Evolutionary conservation across 2,329 filamentous ascomycete genomes (phyloP), one percentile per base, ranked within the genome.

Genomic region (Alternaria dauci): DNA sequence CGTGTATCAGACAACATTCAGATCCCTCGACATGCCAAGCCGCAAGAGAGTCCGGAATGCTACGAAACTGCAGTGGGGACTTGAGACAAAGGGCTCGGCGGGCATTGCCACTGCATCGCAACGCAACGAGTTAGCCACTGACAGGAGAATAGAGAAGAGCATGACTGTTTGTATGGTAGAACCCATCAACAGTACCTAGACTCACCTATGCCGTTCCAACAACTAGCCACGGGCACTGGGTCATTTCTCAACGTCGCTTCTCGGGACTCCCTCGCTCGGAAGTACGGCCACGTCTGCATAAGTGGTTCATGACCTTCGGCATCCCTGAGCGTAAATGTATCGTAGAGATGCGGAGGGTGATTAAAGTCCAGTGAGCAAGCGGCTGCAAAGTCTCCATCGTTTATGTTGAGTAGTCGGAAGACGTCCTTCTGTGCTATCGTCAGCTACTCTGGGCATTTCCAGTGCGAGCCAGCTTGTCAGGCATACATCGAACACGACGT

Each of bases 1-100:
- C 85, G 72, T 92, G 89, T 57, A 92, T 87, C 58, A 93, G 85
- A 75, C 91, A 93, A 79, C 90, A 93, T 77, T 93, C 91, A 16
- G 87, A 90, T n/a, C 84, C 91, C 76, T 93, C 91, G 28, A 93
- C 81, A 71, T 91, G 89, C 25, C 80, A 71, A 3, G 65, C 58
- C 0, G 83, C 83, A 2, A 94, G 83, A 7, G 82, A 84, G 70
- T 91, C 89, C 0, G 85, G 71, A 26, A 91, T 81, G 4, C 83
- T 88, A 11, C 89, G 85, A 75, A 91, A 91, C 14, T 77, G 80
- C 0, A 91, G 79, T 0, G 76, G 8, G 72, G 46, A 16, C 32
- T 36, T 1, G 46, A 23, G 14, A 36, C n/a, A n/a, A 48, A 18
- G 2, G n/a, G n/a, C 25, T 8, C 36, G 3, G 36, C 16, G 4